Evolutionary conservation across 78 protist species (phyloP).

Genomic region (Pelomyxa schiedti): DNA sequence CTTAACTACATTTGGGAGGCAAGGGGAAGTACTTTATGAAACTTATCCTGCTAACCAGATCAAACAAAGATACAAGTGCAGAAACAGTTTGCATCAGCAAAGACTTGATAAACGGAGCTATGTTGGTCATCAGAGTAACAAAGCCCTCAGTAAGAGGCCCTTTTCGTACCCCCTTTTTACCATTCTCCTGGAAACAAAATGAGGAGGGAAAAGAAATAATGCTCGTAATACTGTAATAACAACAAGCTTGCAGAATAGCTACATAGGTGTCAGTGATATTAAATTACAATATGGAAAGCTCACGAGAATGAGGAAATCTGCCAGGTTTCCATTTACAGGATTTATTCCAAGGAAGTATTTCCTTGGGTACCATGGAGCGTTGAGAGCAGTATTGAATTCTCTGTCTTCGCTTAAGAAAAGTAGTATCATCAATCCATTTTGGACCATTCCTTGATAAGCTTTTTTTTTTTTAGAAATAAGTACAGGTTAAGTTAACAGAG

Average conservation of each 20-base stretch:
- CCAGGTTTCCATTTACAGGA: conserved; percentile 7
- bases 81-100: no score
- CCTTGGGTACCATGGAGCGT: conserved; percentile 11
- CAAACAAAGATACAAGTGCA: conserved; percentile 31
- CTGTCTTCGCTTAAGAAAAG: conserved; percentile 37
- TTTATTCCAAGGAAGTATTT: conserved; percentile 14
- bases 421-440: conserved; percentile 29
- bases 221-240: no score
- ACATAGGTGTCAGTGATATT: no score
- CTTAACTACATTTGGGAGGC: neutral
- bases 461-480: no score
- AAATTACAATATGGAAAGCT: no score
- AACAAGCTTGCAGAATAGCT: no score
- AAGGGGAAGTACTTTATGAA: conserved; percentile 2
- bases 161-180: conserved; percentile 12
- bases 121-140: conserved; percentile 45
- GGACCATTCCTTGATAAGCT: conserved; percentile 44
- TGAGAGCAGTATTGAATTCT: conserved; percentile 50
- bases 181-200: conserved; percentile 15
- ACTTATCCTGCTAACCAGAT: conserved; percentile 50
- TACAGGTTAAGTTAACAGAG: no score
- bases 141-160: conserved; percentile 43
- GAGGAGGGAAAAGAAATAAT: neutral
- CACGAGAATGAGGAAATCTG: conserved; percentile 31
- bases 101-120: conserved; percentile 61